Percentiles rank a stretch among this genome's conserved stretches.
phyloP scores from a whole-genome alignment of 176 grass and related monocot species.

The Oryza officinalis region DNA sequence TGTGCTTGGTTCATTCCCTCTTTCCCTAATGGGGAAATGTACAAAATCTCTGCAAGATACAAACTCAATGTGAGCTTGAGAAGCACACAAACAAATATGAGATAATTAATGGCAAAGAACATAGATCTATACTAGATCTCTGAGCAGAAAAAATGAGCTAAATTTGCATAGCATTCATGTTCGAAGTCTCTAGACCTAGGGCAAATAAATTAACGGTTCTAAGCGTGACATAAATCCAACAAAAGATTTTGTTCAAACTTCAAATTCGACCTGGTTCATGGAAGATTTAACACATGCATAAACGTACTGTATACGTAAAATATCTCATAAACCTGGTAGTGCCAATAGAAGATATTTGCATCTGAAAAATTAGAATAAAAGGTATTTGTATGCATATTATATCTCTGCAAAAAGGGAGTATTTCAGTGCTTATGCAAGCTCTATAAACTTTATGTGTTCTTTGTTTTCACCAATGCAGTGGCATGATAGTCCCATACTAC shows the following conservation, averaged over 20 bases:
- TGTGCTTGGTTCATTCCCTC: conserved; percentile 63
- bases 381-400: not conserved
- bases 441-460: too few species aligned
- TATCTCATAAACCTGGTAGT: not conserved
- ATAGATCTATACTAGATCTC: conserved; percentile 42
- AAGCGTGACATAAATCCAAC: conserved; percentile 5
- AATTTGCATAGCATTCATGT: conserved; percentile 19
- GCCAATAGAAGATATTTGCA: not conserved
- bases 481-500: not conserved
- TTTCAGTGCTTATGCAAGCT: not conserved
- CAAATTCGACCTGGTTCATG: not conserved
- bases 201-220: conserved; percentile 6
- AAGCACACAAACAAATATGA: conserved; percentile 26
- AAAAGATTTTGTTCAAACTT: not conserved
- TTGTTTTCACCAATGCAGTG: not conserved
- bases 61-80: conserved; percentile 8
- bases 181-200: conserved; percentile 37
- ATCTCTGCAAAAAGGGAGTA: not conserved
- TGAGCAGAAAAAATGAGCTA: conserved; percentile 31
- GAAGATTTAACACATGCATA: not conserved
- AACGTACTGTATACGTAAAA: not conserved
- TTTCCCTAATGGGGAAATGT: conserved; percentile 55
- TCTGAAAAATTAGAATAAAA: too few species aligned
- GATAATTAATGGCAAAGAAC: not conserved
- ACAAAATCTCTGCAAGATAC: conserved; percentile 16